Percentiles rank a stretch among this genome's conserved stretches.
phyloP scores from a whole-genome alignment of 345 rosid species.

The Pugionium dolabratum region DNA sequence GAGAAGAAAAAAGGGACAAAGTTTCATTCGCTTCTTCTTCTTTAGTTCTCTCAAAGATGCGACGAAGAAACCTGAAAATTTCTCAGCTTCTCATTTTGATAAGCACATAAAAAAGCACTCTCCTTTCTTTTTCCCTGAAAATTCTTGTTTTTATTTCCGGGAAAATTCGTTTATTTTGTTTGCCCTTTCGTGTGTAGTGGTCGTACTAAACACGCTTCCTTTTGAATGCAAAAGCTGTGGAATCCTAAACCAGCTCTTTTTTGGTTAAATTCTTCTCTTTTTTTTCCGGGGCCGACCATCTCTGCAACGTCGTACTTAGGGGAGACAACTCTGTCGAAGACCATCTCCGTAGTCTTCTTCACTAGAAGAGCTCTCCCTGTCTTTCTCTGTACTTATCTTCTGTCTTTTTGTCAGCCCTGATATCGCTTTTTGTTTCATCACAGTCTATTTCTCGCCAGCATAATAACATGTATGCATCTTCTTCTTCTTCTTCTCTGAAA shows the following conservation, averaged over 20 bases:
- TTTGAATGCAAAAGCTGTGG: conserved; percentile 30
- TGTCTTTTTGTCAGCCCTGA: conserved; percentile 7
- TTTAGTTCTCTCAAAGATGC: neutral
- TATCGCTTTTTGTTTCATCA: conserved; percentile 20
- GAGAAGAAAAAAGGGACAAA: conserved; percentile 21
- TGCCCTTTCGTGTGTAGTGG: conserved; percentile 16
- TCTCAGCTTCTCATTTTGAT: conserved; percentile 8
- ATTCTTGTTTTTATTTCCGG: conserved; percentile 19
- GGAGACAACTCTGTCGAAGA: conserved; percentile 22
- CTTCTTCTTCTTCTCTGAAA: conserved; percentile 20
- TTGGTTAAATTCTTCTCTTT: conserved; percentile 25
- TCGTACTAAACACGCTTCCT: conserved; percentile 43
- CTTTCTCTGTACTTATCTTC: conserved; percentile 16
- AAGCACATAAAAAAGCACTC: conserved; percentile 8
- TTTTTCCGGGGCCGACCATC: conserved; percentile 27
- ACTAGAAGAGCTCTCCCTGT: neutral
- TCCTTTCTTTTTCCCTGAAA: neutral
- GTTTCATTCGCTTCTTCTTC: conserved; percentile 7
- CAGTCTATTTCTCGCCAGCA: neutral
- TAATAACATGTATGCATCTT: conserved; percentile 16
- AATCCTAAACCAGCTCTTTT: conserved; percentile 23
- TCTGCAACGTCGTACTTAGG: conserved; percentile 42
- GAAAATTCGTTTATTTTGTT: conserved; percentile 26
- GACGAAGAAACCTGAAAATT: neutral
- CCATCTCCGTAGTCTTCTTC: neutral